phyloP scores from a whole-genome alignment of 495 filamentous ascomycete genomes.

The Tetracladium setigerum region DNA sequence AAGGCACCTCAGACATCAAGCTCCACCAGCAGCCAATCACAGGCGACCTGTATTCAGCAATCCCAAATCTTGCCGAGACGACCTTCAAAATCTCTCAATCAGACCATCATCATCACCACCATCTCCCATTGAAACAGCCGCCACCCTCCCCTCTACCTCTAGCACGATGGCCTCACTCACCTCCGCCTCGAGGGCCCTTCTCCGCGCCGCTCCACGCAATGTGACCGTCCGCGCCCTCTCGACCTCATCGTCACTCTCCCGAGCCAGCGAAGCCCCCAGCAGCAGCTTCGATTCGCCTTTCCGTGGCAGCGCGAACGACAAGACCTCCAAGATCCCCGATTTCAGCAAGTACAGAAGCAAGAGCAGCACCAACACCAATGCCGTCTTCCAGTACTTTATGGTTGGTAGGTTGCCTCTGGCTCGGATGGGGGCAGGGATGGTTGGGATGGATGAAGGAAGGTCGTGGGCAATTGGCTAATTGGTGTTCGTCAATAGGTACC shows the following conservation, averaged over 20 bases:
- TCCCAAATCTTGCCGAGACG: background rate
- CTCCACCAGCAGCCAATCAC: conserved; percentile 6
- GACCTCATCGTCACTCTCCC: conserved; percentile 31
- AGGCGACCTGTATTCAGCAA: background rate
- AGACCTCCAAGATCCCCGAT: conserved; percentile 71
- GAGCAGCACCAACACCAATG: conserved; percentile 55
- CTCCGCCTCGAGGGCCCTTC: conserved; percentile 18
- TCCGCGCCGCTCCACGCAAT: conserved; percentile 17
- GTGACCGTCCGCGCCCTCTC: conserved; percentile 37
- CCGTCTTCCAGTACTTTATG: conserved; percentile 96
- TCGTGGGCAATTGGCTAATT: background rate
- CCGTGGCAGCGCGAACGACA: conserved; percentile 27
- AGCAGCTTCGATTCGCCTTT: conserved; percentile 57
- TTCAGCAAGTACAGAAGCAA: conserved; percentile 82
- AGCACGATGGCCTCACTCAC: conserved; percentile 21
- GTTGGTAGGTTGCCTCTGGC: conserved; percentile 38
- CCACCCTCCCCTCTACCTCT: conserved; percentile 6
- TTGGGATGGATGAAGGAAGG: background rate
- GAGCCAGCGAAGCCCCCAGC: conserved; percentile 28
- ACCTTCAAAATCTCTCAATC: conserved; percentile 13
- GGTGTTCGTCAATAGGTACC: conserved; percentile 36
- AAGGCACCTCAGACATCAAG: background rate
- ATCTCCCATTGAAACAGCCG: conserved; percentile 5
- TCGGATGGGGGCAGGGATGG: background rate
- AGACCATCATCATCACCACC: conserved; percentile 6